Evolutionary conservation across 305 asterid species (phyloP).

Genomic region (Plantago coronopus): DNA sequence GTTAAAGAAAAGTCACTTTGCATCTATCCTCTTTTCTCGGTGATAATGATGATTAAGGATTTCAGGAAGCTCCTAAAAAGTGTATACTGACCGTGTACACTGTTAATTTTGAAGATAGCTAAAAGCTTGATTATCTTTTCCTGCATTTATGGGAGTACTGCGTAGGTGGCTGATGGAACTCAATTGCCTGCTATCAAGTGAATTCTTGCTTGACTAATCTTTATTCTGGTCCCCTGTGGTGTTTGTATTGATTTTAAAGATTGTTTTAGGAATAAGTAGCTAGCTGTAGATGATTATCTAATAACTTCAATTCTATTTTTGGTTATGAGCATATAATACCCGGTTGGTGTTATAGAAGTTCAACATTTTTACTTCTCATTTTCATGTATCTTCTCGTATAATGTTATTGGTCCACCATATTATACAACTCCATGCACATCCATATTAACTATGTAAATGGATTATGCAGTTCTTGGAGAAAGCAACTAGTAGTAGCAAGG

Average conservation of each 20-base stretch:
- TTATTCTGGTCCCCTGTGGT: too few relatives aligned
- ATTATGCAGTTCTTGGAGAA: constrained; percentile 72
- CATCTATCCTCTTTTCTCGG: neutral
- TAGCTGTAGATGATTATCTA: too few relatives aligned
- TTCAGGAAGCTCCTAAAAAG: neutral
- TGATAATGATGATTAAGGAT: neutral
- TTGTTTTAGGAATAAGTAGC: too few relatives aligned
- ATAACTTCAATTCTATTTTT: too few relatives aligned
- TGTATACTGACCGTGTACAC: neutral
- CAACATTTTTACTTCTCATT: too few relatives aligned
- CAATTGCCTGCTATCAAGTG: too few relatives aligned
- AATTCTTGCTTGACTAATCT: too few relatives aligned
- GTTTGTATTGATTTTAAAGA: too few relatives aligned
- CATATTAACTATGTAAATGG: constrained; percentile 15
- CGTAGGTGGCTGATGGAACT: too few relatives aligned
- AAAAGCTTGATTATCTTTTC: neutral
- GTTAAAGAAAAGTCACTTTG: neutral
- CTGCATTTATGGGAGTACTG: neutral
- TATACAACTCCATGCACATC: neutral
- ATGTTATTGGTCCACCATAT: neutral
- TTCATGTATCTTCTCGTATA: too few relatives aligned
- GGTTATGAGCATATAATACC: too few relatives aligned
- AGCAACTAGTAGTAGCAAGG: constrained; percentile 75
- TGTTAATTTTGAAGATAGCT: neutral
- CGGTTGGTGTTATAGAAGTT: too few relatives aligned